Base-by-base conservation (phyloP, 305 asterid species). In the Solanum hybrid region DNA sequence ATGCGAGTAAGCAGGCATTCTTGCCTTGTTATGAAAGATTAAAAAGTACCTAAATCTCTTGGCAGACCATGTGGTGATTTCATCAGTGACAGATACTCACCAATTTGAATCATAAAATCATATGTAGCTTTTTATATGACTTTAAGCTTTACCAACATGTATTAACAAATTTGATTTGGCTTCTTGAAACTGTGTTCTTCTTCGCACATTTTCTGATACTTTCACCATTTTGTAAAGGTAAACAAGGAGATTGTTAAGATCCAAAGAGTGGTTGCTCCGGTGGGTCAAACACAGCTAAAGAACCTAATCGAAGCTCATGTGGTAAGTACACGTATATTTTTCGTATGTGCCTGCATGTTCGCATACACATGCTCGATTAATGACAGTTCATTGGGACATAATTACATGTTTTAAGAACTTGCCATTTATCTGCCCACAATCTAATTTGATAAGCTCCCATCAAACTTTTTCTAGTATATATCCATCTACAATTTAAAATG, bases 221-320 rank as follows among this genome's bases (percentile, higher is more conserved):
- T 31, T 20, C 24, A 31, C 74, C 74, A 85, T 85, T n/a, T 91
- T 69, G 74, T 39, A 91, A 92, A 97, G 99, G 95, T 96, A 92
- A 97, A 97, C 96, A 97, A 95, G 93, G 99, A 97, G 93, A 97
- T 97, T 34, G 99, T 97, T 88, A 97, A 97, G 97, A 97, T 97
- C 90, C 99, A 97, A 93, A 95, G 97, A 95, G 99, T 97, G 74
- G 93, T 96, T 71, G 99, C 98, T 89, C 97, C 98, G 26, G 99
- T 94, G 35, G 99, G 99, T 67, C 99, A 97, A 94, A 94, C 95
- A 98, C 99, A 95, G 93, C 97, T 97, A 37, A 97, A 97, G 96
- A 95, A 88, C 96, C 99, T 97, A 75, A 93, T 97, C 1, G 94
- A 96, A 94, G 95, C 99, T 89, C 99, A 97, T 90, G 99, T 95